Evolutionary conservation across 2,329 filamentous ascomycete genomes (phyloP).

Genomic region (Peltaster fructicola): DNA sequence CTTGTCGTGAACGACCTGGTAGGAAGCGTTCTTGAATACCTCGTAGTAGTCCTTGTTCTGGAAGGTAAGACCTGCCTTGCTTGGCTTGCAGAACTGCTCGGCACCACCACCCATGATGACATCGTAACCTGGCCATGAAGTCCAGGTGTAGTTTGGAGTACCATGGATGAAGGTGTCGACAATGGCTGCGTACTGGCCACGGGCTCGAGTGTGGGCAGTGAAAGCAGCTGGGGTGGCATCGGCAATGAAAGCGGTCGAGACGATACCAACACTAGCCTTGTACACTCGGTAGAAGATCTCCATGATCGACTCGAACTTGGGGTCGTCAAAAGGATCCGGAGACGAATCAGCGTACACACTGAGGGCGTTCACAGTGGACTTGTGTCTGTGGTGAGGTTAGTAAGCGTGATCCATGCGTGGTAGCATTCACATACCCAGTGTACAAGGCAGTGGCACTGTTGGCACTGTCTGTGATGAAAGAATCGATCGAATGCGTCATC

Average conservation of each 20-base stretch:
- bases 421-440: no score
- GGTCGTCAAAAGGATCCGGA: constrained; percentile 56
- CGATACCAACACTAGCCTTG: constrained; percentile 41
- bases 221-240: constrained; percentile 70
- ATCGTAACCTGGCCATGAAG: constrained; percentile 53
- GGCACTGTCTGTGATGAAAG: constrained; percentile 72
- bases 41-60: constrained; percentile 54
- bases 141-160: constrained; percentile 67
- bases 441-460: constrained; percentile 72
- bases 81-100: constrained; percentile 50
- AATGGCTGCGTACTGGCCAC: constrained; percentile 51
- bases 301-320: constrained; percentile 70
- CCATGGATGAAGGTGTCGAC: constrained; percentile 63
- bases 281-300: constrained; percentile 58
- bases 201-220: constrained; percentile 53
- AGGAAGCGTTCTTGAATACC: constrained; percentile 53
- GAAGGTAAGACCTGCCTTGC: constrained; percentile 43
- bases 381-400: no score
- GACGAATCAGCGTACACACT: constrained; percentile 70
- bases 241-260: constrained; percentile 64
- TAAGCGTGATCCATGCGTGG: no score
- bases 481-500: constrained; percentile 74
- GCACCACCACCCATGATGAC: constrained; percentile 67
- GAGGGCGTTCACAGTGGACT: constrained; percentile 66
- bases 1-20: constrained; percentile 56